These are phyloP conservation scores for Phlyctochytrium arcticum DNA, from an alignment of 192 early-diverging fungal species.

Conservation along the genomic window DNA sequence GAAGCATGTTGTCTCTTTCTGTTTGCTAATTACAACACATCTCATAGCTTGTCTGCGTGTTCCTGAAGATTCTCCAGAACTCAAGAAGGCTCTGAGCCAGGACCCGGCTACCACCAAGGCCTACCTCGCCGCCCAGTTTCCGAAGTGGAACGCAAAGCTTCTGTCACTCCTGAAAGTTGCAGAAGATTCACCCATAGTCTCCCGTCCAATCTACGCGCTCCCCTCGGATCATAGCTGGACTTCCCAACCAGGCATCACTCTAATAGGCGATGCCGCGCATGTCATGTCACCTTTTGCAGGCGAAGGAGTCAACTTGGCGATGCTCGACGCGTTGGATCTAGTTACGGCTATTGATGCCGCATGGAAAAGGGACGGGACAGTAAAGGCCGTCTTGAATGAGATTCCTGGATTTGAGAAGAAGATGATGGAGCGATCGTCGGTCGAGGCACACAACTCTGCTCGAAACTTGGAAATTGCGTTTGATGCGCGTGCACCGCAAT, in stretches of 20 bases:
- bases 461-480: no score
- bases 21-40: no score
- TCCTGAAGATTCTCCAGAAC: no score
- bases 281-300: slow-evolving; percentile 44
- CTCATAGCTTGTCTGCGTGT: no score
- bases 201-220: slow-evolving; percentile 31
- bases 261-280: slow-evolving; percentile 48
- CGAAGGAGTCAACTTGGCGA: slow-evolving; percentile 44
- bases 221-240: slow-evolving; percentile 27
- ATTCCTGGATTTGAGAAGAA: no score
- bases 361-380: background rate
- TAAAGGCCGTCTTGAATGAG: no score
- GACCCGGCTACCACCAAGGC: background rate
- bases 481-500: no score
- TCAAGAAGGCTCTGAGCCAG: no score
- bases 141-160: background rate
- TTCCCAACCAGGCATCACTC: slow-evolving; percentile 26
- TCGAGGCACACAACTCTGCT: no score
- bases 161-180: background rate
- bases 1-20: no score
- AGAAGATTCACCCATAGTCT: slow-evolving; percentile 4
- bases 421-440: no score
- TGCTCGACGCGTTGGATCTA: background rate
- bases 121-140: background rate
- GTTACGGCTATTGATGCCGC: background rate